Evolutionary conservation across 2,329 filamentous ascomycete species (phyloP).

Genomic region (Pseudogymnoascus sp.): DNA sequence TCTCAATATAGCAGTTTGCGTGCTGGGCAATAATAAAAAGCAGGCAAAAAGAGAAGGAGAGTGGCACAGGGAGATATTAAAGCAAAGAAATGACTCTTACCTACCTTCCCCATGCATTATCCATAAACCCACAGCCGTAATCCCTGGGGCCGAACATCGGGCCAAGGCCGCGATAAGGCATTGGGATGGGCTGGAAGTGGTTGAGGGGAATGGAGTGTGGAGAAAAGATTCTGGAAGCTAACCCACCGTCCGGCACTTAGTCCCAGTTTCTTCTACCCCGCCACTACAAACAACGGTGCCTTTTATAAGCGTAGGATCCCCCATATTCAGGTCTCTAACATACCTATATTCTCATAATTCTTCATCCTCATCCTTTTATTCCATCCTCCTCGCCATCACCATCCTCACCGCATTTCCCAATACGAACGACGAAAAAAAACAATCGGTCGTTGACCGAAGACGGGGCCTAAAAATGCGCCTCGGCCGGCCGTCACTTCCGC

Average conservation of each 20-base stretch:
- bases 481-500: constrained; percentile 5
- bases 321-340: not conserved
- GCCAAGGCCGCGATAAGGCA: constrained; percentile 4
- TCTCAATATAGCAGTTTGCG: not conserved
- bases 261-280: not conserved
- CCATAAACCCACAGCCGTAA: not conserved
- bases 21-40: not conserved
- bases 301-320: not conserved
- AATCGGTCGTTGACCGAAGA: not conserved
- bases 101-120: not conserved
- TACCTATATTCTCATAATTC: not conserved
- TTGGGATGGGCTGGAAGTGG: not conserved
- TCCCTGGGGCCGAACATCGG: constrained; percentile 3
- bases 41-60: not conserved
- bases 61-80: not conserved
- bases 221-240: constrained; percentile 2
- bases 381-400: not conserved
- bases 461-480: not conserved
- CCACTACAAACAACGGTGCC: not conserved
- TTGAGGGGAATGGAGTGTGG: not conserved
- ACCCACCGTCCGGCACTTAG: not conserved
- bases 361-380: not conserved
- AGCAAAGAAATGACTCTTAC: not conserved
- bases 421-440: not conserved
- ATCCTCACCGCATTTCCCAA: not conserved